phyloP scores from a whole-genome alignment of 2,329 filamentous ascomycete species.

The Colletotrichum sp. region DNA sequence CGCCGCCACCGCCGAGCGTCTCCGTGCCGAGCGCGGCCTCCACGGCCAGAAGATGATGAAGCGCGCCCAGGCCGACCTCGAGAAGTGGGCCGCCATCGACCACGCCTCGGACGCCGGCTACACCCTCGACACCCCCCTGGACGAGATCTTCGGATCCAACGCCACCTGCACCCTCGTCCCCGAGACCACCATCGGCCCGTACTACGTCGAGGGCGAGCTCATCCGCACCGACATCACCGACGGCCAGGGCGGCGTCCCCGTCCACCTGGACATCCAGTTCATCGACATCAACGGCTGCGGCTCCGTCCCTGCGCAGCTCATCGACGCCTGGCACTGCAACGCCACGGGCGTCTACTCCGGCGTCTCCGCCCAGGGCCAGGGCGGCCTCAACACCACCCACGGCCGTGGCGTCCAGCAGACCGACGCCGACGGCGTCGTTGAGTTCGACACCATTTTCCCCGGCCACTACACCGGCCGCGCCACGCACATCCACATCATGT shows the following conservation, averaged over 20 bases:
- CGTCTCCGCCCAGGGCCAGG: constrained; percentile 25
- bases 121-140: constrained; percentile 34
- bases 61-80: constrained; percentile 33
- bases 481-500: constrained; percentile 50
- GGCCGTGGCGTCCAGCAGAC: constrained; percentile 23
- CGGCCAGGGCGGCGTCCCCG: constrained; percentile 41
- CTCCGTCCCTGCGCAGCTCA: constrained; percentile 20
- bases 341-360: constrained; percentile 46
- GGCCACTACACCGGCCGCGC: constrained; percentile 50
- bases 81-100: constrained; percentile 35
- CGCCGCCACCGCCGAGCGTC: constrained; percentile 37
- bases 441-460: constrained; percentile 47
- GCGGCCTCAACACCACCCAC: constrained; percentile 16
- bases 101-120: constrained; percentile 32
- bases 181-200: constrained; percentile 14
- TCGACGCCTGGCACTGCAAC: constrained; percentile 30
- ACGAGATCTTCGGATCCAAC: constrained; percentile 25
- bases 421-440: constrained; percentile 26
- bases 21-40: constrained; percentile 41
- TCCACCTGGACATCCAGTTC: constrained; percentile 35
- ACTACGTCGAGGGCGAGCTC: constrained; percentile 48
- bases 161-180: constrained; percentile 17
- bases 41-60: constrained; percentile 33
- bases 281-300: constrained; percentile 24
- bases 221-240: constrained; percentile 50